Evolutionary conservation across 352 stramenopile genomes (phyloP).

Genomic region (Globisporangium carolinianum): DNA sequence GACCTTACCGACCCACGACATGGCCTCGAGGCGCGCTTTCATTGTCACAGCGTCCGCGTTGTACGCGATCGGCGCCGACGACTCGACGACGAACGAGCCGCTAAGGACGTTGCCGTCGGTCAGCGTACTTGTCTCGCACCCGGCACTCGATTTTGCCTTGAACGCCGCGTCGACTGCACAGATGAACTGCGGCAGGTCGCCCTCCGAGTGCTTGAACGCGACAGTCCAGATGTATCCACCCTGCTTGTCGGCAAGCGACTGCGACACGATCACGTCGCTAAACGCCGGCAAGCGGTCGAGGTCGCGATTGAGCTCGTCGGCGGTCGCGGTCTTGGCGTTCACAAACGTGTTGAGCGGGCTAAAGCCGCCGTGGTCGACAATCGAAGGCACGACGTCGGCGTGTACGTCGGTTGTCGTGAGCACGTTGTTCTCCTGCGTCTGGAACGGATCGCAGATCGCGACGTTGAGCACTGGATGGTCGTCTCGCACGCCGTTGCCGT

Average conservation of each 20-base stretch:
- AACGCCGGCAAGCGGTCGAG: constrained; percentile 54
- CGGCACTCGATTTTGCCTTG: constrained; percentile 12
- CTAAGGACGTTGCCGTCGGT: constrained; percentile 71
- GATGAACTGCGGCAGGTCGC: constrained; percentile 66
- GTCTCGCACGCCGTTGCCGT: constrained; percentile 57
- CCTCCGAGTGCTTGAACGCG: constrained; percentile 59
- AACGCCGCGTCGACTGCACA: constrained; percentile 48
- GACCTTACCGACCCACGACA: constrained; percentile 53
- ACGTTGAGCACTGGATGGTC: constrained; percentile 18
- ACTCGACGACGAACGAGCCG: constrained; percentile 64
- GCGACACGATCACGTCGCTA: constrained; percentile 48
- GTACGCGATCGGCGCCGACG: constrained; percentile 48
- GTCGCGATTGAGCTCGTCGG: constrained; percentile 34
- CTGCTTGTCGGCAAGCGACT: constrained; percentile 55
- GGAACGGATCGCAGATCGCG: constrained; percentile 33
- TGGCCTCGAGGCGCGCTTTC: constrained; percentile 45
- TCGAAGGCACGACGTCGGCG: constrained; percentile 22
- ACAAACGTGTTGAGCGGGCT: constrained; percentile 45
- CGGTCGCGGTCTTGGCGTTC: constrained; percentile 26
- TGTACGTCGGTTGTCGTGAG: constrained; percentile 32
- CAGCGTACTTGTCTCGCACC: constrained; percentile 53
- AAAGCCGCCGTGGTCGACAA: constrained; percentile 49
- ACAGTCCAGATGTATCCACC: constrained; percentile 74
- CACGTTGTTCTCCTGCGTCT: constrained; percentile 63
- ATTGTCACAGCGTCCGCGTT: constrained; percentile 39